Percentiles rank a stretch among this genome's conserved stretches.
Evolutionary conservation across 23 red algal species (phyloP).

Genomic region (Gracilaria gracilis): DNA sequence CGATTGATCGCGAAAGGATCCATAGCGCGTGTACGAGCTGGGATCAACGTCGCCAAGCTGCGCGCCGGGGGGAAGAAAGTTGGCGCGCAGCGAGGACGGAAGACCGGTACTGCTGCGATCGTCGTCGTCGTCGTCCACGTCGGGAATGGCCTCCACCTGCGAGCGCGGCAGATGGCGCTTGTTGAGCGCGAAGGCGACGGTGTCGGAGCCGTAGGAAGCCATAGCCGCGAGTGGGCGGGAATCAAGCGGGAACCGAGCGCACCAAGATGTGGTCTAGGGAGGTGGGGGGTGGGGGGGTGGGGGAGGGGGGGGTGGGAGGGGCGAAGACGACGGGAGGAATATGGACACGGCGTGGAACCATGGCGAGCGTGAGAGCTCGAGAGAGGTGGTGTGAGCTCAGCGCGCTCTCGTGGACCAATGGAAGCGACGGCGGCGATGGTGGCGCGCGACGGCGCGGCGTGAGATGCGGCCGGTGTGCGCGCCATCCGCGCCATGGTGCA

Average conservation of each 20-base stretch:
- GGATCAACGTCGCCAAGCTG: constrained; percentile 35
- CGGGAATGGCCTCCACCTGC: constrained; percentile 82
- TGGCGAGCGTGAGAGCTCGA: too few species aligned
- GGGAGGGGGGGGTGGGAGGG: not conserved
- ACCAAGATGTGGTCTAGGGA: too few species aligned
- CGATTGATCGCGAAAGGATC: constrained; percentile 61
- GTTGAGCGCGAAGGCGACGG: constrained; percentile 83
- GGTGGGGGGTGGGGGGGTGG: constrained; percentile 2
- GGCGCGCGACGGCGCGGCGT: not conserved
- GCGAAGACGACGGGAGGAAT: not conserved
- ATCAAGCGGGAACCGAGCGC: not conserved
- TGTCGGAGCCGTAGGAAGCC: constrained; percentile 57
- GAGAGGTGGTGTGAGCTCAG: too few species aligned
- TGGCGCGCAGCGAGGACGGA: constrained; percentile 78
- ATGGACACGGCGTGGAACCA: not conserved
- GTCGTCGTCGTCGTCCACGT: constrained; percentile 60
- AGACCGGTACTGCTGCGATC: constrained; percentile 13
- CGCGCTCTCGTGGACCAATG: not conserved
- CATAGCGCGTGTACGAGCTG: constrained; percentile 37
- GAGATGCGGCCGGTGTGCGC: not conserved
- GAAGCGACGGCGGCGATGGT: not conserved
- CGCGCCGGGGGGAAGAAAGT: constrained; percentile 70
- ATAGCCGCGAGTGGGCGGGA: constrained; percentile 3
- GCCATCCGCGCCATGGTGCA: too few species aligned
- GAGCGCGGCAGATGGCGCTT: constrained; percentile 80